These are phyloP conservation scores for Mucuna pruriens DNA, from an alignment of 306 rosid genomes.

Conservation along the genomic window DNA sequence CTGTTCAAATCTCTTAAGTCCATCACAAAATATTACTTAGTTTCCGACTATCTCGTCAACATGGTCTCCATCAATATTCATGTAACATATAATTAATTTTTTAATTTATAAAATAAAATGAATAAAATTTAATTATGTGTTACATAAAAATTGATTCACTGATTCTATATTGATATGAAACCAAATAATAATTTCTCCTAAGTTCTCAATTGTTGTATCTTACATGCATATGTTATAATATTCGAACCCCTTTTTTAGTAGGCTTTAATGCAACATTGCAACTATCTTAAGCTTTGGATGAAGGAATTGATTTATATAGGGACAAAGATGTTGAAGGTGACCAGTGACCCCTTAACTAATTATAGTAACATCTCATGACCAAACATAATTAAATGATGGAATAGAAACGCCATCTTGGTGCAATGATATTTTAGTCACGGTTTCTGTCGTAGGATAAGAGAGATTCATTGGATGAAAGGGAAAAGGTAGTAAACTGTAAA, in stretches of 20 bases:
- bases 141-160: too few relatives aligned
- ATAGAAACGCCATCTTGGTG: background rate
- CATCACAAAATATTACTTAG: too few relatives aligned
- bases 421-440: background rate
- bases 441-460: conserved; percentile 17
- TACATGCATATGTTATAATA: background rate
- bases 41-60: too few relatives aligned
- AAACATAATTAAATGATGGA: background rate
- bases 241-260: background rate
- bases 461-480: background rate
- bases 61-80: too few relatives aligned
- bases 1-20: background rate
- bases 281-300: background rate
- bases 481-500: background rate
- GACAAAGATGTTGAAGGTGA: conserved; percentile 24
- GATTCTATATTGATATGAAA: too few relatives aligned
- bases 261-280: conserved; percentile 1
- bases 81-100: too few relatives aligned
- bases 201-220: too few relatives aligned
- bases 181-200: too few relatives aligned
- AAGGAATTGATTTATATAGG: background rate
- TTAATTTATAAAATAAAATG: too few relatives aligned
- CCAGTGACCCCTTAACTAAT: conserved; percentile 14
- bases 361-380: background rate
- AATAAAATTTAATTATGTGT: too few relatives aligned